Conservation (phyloP, 345 rosid genomes). For the Gynandropsis gynandra region DNA sequence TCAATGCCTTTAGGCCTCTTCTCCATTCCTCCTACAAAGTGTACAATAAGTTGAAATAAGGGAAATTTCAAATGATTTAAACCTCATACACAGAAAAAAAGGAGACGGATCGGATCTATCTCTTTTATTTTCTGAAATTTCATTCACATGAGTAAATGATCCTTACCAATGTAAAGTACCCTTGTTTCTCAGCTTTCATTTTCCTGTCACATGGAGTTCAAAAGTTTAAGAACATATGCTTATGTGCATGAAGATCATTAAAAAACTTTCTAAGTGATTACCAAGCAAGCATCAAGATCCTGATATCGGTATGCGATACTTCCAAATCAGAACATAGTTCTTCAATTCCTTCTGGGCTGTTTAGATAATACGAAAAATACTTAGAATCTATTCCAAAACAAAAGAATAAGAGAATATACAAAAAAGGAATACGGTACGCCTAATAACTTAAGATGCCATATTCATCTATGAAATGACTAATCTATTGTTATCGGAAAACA, state of each 20-base stretch:
- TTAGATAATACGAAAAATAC: constrained; percentile 11
- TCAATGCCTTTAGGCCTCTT: constrained; percentile 65
- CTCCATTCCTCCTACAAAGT: constrained; percentile 84
- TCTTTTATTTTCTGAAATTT: background rate
- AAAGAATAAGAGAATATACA: background rate
- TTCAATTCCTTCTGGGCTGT: constrained; percentile 98
- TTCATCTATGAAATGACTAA: too few species aligned
- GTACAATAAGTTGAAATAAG: background rate
- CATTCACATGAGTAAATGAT: constrained; percentile 7
- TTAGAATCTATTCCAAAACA: background rate
- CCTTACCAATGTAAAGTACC: constrained; percentile 86
- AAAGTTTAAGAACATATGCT: constrained; percentile 14
- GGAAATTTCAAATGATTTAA: background rate
- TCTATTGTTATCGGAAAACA: too few species aligned
- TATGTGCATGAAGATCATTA: background rate
- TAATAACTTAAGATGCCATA: too few species aligned
- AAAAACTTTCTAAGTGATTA: constrained; percentile 28
- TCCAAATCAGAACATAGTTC: constrained; percentile 77
- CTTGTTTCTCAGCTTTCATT: constrained; percentile 95
- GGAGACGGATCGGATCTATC: constrained; percentile 9
- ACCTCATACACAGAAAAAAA: background rate
- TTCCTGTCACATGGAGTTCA: constrained; percentile 46
- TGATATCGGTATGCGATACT: constrained; percentile 82
- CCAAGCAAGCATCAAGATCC: constrained; percentile 99
- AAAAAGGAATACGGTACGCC: background rate